These are phyloP conservation scores for Trametes pubescens DNA, from an alignment of 1,284 basidiomycete species.

Conservation along the genomic window DNA sequence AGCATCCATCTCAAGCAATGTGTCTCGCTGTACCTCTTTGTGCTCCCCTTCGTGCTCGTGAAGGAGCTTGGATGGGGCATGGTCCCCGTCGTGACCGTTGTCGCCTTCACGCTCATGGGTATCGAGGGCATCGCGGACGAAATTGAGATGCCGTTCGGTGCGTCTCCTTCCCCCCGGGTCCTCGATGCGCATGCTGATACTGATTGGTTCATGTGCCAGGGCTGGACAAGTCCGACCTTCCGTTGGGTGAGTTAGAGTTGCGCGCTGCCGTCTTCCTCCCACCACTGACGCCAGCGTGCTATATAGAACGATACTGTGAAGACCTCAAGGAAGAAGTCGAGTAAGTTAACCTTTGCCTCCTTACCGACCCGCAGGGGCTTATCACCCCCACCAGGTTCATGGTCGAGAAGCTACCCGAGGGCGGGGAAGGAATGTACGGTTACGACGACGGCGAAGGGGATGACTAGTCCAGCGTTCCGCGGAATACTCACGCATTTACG, in stretches of 20 bases:
- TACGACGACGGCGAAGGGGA: constrained; percentile 82
- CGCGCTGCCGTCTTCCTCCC: constrained; percentile 4
- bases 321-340: constrained; percentile 87
- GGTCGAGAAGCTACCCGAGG: constrained; percentile 80
- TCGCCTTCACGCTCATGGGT: constrained; percentile 91
- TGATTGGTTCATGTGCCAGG: constrained; percentile 50
- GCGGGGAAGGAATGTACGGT: constrained; percentile 69
- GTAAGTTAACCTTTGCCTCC: constrained; percentile 51
- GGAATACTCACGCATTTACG: constrained; percentile 2
- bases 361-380: constrained; percentile 4
- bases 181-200: not conserved
- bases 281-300: constrained; percentile 30
- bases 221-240: constrained; percentile 68
- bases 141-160: constrained; percentile 90
- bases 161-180: constrained; percentile 33
- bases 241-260: constrained; percentile 60
- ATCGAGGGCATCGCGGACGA: constrained; percentile 94
- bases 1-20: constrained; percentile 93
- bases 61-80: constrained; percentile 82
- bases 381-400: constrained; percentile 62
- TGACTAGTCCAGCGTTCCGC: constrained; percentile 52
- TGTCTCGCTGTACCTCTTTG: constrained; percentile 88
- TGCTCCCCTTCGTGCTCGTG: constrained; percentile 85
- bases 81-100: constrained; percentile 83
- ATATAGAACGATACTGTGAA: constrained; percentile 79